Percentiles rank a stretch among this genome's conserved stretches.
Evolutionary conservation across 306 rosid species (phyloP).

Genomic region (Ziziphus jujuba): DNA sequence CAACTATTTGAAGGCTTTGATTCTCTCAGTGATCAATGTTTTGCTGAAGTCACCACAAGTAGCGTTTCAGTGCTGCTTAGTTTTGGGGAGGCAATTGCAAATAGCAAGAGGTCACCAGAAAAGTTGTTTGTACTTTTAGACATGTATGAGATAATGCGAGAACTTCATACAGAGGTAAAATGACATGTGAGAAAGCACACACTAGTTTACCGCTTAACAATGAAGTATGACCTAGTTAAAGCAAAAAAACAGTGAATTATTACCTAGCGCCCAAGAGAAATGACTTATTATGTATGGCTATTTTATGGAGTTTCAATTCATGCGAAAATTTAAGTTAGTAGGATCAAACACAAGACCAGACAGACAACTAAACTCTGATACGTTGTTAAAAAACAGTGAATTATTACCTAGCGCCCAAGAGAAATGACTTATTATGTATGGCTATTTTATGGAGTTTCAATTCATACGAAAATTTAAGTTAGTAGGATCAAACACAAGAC

Average conservation of each 20-base stretch:
- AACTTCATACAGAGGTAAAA: conserved; percentile 88
- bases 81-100: conserved; percentile 96
- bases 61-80: conserved; percentile 88
- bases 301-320: too few species aligned
- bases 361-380: too few species aligned
- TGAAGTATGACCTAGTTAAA: neutral
- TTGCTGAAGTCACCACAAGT: conserved; percentile 88
- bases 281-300: neutral
- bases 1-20: conserved; percentile 87
- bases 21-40: conserved; percentile 81
- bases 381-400: too few species aligned
- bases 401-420: too few species aligned
- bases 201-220: neutral
- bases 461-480: too few species aligned
- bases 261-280: neutral
- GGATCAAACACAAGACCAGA: too few species aligned
- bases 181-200: conserved; percentile 11
- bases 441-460: too few species aligned
- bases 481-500: too few species aligned
- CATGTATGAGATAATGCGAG: conserved; percentile 97
- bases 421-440: neutral
- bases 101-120: conserved; percentile 94
- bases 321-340: too few species aligned
- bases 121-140: conserved; percentile 93
- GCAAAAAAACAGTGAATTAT: neutral